phyloP scores from a whole-genome alignment of 805 yeast species.

The Monosporozyma aerobia region DNA sequence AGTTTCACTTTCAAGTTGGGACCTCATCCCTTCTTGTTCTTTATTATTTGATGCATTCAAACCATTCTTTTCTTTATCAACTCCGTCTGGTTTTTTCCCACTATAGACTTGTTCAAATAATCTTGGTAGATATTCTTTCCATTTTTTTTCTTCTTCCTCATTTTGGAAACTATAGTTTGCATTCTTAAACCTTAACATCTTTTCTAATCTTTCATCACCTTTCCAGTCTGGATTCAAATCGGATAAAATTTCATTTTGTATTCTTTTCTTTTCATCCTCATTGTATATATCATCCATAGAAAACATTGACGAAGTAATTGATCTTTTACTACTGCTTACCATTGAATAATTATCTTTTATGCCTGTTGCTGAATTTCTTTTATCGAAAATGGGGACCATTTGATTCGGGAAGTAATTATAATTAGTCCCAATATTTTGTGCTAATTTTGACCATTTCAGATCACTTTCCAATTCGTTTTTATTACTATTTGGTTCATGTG shows the following conservation, averaged over 20 bases:
- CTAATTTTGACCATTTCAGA: conserved; percentile 1
- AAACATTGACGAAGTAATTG: not conserved
- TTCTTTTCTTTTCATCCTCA: conserved; percentile 11
- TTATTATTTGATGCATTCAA: not conserved
- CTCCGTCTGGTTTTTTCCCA: not conserved
- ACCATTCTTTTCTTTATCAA: not conserved
- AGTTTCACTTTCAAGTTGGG: conserved; percentile 17
- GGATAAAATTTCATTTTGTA: conserved; percentile 23
- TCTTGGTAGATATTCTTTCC: conserved; percentile 22
- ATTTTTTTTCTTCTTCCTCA: conserved; percentile 21
- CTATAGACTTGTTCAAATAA: conserved; percentile 5
- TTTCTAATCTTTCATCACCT: conserved; percentile 55
- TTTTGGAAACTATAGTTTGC: conserved; percentile 1
- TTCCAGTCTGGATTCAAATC: conserved; percentile 55
- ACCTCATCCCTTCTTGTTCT: not conserved
- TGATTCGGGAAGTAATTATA: conserved; percentile 4
- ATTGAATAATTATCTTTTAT: not conserved
- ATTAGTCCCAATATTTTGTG: conserved; percentile 2
- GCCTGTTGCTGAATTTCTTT: not conserved
- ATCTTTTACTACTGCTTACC: not conserved
- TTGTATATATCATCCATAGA: not conserved
- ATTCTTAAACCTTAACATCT: conserved; percentile 34
- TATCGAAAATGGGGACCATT: conserved; percentile 7
- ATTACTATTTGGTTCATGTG: not conserved
- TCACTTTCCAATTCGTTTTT: conserved; percentile 1